These are phyloP conservation scores for Silene conica DNA, from an alignment of 148 eudicot species.

Conservation along the genomic window DNA sequence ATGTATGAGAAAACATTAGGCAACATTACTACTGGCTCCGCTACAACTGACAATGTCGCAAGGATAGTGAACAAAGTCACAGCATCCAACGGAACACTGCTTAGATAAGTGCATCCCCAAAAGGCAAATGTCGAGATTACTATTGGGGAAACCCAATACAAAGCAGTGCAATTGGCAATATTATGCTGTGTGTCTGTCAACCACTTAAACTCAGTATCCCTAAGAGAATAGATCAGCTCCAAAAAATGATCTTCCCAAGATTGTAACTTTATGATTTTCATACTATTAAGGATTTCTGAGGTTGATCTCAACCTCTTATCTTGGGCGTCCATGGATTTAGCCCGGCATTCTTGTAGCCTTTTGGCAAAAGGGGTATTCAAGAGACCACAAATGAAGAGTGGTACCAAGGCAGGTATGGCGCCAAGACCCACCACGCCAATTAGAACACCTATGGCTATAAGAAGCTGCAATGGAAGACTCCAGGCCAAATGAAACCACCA, in stretches of 20 bases:
- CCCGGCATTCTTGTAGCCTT: conserved; percentile 39
- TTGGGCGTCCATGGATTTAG: conserved; percentile 49
- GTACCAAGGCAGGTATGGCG: conserved; percentile 26
- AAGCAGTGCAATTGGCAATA: conserved; percentile 30
- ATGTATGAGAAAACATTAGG: conserved; percentile 47
- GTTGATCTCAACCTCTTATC: conserved; percentile 44
- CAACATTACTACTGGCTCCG: conserved; percentile 48
- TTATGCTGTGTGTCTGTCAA: conserved; percentile 28
- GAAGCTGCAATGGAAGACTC: conserved; percentile 45
- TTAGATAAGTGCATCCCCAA: conserved; percentile 40
- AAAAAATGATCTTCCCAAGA: conserved; percentile 60
- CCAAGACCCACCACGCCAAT: conserved; percentile 27
- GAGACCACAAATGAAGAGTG: conserved; percentile 15
- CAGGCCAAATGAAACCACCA: conserved; percentile 58
- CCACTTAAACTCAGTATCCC: conserved; percentile 37
- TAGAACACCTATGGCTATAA: conserved; percentile 17
- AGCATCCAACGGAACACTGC: conserved; percentile 34
- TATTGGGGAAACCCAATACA: conserved; percentile 48
- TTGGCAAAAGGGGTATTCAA: conserved; percentile 46
- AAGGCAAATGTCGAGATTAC: conserved; percentile 45
- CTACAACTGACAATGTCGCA: conserved; percentile 48
- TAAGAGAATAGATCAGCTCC: conserved; percentile 29
- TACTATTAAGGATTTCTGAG: conserved; percentile 40
- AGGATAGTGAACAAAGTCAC: conserved; percentile 51
- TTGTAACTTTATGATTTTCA: conserved; percentile 57